Percentiles rank a stretch among this genome's conserved stretches.
Evolutionary conservation across 2,329 filamentous ascomycete species (phyloP).

Genomic region (Botrytis fabae): DNA sequence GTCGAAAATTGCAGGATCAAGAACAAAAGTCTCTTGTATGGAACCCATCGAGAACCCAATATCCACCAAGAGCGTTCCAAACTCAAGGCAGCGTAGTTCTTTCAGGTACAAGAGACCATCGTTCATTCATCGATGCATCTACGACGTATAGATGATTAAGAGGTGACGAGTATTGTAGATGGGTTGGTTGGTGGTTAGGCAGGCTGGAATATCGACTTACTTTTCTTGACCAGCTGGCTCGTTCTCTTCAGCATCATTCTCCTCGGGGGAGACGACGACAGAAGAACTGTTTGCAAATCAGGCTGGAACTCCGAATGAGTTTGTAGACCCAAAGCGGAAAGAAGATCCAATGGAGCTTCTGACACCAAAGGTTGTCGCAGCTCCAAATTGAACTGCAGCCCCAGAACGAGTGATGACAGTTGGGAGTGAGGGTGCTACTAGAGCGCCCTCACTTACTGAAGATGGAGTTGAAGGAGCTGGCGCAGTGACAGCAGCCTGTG

Average conservation of each 20-base stretch:
- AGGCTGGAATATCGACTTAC: neutral
- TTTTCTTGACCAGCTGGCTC: neutral
- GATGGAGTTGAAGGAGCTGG: neutral
- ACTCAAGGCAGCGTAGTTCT: conserved; percentile 5
- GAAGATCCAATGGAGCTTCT: neutral
- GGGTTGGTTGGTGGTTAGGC: neutral
- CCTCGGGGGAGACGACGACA: neutral
- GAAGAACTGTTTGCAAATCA: neutral
- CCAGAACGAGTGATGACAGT: neutral
- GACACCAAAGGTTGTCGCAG: neutral
- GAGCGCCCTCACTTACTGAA: no score
- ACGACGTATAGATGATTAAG: neutral
- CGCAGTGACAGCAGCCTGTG: neutral
- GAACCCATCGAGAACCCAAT: neutral
- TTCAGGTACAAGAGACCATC: neutral
- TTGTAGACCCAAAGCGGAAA: neutral
- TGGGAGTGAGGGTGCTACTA: no score
- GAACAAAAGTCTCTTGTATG: neutral
- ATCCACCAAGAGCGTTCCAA: conserved; percentile 10
- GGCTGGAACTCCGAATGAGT: neutral
- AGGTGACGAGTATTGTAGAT: neutral
- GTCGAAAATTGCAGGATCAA: neutral
- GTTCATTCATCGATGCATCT: neutral
- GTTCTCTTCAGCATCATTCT: neutral
- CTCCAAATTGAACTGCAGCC: neutral